Percentiles rank a stretch among this genome's conserved stretches.
These are phyloP conservation scores for Cercophora newfieldiana DNA, from an alignment of 495 filamentous ascomycete genomes.

Conservation along the genomic window DNA sequence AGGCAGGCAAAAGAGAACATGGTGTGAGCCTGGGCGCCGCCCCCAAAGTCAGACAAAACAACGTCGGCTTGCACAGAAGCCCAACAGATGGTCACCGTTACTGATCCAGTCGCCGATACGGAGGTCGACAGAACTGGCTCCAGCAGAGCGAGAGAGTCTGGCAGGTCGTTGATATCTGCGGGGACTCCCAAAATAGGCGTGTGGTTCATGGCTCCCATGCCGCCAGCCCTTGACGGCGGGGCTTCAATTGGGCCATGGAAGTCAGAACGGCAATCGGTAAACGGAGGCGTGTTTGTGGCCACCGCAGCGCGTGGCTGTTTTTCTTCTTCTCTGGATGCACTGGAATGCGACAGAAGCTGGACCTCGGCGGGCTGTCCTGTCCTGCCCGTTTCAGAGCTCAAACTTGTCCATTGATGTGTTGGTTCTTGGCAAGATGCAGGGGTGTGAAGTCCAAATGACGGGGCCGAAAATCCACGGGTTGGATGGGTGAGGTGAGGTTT, in stretches of 20 bases:
- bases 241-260: neutral
- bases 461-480: slow-evolving; percentile 6
- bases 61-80: neutral
- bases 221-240: neutral
- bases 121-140: neutral
- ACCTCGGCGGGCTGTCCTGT: neutral
- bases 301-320: neutral
- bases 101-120: neutral
- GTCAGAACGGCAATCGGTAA: neutral
- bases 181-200: neutral
- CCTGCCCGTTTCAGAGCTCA: slow-evolving; percentile 19
- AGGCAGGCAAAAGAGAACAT: neutral
- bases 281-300: neutral
- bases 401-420: slow-evolving; percentile 8
- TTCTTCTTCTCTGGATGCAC: neutral
- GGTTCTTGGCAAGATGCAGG: slow-evolving; percentile 15
- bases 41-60: neutral
- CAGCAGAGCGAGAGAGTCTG: neutral
- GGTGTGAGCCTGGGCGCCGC: neutral
- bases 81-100: too few relatives aligned
- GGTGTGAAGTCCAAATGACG: neutral
- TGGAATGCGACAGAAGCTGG: neutral
- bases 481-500: neutral
- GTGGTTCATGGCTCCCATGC: neutral
- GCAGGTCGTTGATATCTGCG: neutral